phyloP scores from a whole-genome alignment of 2,329 filamentous ascomycete species.

The Ascocoryne sarcoides region DNA sequence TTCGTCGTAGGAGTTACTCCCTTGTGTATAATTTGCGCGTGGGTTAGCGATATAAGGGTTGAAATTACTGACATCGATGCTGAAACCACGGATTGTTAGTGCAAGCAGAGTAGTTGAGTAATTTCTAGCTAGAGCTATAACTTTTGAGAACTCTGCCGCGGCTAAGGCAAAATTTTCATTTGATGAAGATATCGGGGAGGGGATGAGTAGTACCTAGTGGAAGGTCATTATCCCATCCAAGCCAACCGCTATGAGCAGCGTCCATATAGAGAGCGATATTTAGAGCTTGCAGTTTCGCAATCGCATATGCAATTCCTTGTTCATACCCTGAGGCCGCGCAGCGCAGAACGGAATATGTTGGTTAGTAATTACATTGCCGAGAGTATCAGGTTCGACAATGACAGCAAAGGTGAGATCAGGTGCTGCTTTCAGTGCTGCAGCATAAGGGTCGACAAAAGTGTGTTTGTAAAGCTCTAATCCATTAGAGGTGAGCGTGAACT shows the following conservation, averaged over 20 bases:
- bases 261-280: constrained; percentile 35
- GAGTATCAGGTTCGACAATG: constrained; percentile 37
- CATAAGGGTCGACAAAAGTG: constrained; percentile 33
- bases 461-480: constrained; percentile 35
- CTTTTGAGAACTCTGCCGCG: constrained; percentile 33
- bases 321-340: constrained; percentile 32
- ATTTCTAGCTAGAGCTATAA: constrained; percentile 29
- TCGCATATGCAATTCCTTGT: constrained; percentile 35
- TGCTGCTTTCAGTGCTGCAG: constrained; percentile 31
- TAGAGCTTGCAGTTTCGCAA: constrained; percentile 31
- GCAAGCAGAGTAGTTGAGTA: no score
- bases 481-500: constrained; percentile 30
- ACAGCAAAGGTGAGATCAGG: constrained; percentile 35
- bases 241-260: constrained; percentile 36
- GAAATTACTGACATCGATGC: constrained; percentile 39
- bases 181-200: neutral
- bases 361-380: constrained; percentile 37
- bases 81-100: constrained; percentile 33
- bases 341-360: constrained; percentile 30
- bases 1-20: constrained; percentile 34
- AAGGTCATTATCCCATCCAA: constrained; percentile 35
- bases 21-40: constrained; percentile 35
- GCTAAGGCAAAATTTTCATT: constrained; percentile 18
- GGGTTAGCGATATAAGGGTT: constrained; percentile 33
- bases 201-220: constrained; percentile 27